Base-by-base conservation (phyloP, 345 rosid species). In the Camelina laxa region DNA sequence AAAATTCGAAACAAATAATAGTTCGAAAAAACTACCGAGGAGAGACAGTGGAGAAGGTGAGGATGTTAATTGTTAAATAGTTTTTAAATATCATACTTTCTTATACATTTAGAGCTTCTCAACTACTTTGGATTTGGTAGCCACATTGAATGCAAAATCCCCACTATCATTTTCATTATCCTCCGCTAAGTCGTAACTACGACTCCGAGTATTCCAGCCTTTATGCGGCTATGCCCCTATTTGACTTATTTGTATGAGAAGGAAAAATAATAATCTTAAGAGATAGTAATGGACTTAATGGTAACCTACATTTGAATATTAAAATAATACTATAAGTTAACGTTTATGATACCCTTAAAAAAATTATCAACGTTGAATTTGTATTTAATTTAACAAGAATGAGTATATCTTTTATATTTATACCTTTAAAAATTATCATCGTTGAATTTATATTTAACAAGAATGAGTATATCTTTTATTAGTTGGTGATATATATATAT, bases 121-220 rank as follows among this genome's bases (percentile, higher is more conserved):
- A 77, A 70, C 80, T 38, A 64, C 80, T 70, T 70, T 24, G 0
- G 22, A 54, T 76, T 53, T 54, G 80, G 75, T 50, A 20, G 60
- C 39, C 35, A 65, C 60, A 63, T 64, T 77, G 3, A 77, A 8
- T 70, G 76, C 76, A 15, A 48, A 56, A 70, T 3, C 67, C 9
- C 61, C 72, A 57, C 56, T 51, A 49, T 64, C 72, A 17, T 20
- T 64, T 63, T 69, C 75, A 48, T 74, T 49, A 75, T 24, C 20
- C 22, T 9, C 35, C 35, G 7, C 33, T 50, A 16, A 48, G 51
- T 48, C 48, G 48, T 15, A 15, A 44, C 48, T 47, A 16, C 53
- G 55, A 19, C 55, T 57, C 39, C 35, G 33, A 24, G 59, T 38
- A 66, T 30, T 36, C 31, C 21, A 56, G 17, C 76, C 24, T 44